These are phyloP conservation scores for Yamadazyma sp. DNA, from an alignment of 805 yeast species.

Conservation along the genomic window DNA sequence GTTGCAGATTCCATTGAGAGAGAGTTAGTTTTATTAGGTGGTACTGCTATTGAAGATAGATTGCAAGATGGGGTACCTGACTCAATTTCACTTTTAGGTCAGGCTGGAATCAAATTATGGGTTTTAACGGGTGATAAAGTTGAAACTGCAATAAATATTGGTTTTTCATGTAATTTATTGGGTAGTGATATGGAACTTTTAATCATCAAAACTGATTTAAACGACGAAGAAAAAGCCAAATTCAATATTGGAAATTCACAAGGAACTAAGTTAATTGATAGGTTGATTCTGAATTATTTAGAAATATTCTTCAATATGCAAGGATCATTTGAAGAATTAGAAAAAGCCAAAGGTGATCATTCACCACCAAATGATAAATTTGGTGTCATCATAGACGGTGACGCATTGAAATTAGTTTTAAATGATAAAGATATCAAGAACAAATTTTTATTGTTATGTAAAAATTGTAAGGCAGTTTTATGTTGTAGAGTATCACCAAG, in stretches of 20 bases:
- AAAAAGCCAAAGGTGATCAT: constrained; percentile 52
- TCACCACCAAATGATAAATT: constrained; percentile 63
- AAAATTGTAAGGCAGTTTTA: constrained; percentile 75
- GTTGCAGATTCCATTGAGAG: constrained; percentile 74
- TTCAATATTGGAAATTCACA: constrained; percentile 21
- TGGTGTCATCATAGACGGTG: constrained; percentile 80
- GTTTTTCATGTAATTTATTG: constrained; percentile 76
- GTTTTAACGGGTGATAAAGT: constrained; percentile 85
- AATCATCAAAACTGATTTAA: constrained; percentile 44
- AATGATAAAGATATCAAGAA: constrained; percentile 38
- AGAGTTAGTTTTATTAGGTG: constrained; percentile 65
- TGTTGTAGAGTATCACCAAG: constrained; percentile 90
- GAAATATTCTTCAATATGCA: constrained; percentile 52
- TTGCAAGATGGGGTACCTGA: constrained; percentile 87
- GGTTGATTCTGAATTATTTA: constrained; percentile 52
- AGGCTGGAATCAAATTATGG: constrained; percentile 84
- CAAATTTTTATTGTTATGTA: constrained; percentile 68
- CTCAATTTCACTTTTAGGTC: constrained; percentile 62
- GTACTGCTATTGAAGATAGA: constrained; percentile 85
- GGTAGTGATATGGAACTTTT: constrained; percentile 74
- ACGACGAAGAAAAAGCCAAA: constrained; percentile 22
- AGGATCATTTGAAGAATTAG: constrained; percentile 59
- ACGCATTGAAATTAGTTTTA: constrained; percentile 54
- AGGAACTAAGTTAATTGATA: constrained; percentile 39
- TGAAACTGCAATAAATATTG: constrained; percentile 87